Evolutionary conservation across 2,329 filamentous ascomycete species (phyloP).

Genomic region (Sclerotinia nivalis): DNA sequence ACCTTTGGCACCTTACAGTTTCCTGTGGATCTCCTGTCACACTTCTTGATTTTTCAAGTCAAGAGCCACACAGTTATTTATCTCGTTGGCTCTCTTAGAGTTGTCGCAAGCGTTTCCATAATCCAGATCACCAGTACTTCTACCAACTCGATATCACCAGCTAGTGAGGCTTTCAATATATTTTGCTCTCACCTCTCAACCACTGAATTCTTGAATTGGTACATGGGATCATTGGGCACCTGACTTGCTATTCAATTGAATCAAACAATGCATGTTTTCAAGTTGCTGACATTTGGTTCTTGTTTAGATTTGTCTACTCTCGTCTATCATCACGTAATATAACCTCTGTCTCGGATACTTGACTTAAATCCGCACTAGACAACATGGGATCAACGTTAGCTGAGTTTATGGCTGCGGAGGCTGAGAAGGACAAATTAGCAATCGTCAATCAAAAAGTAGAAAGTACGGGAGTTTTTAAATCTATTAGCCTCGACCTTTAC

Average conservation of each 20-base stretch:
- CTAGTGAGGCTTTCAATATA: background rate
- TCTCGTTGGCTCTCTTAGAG: background rate
- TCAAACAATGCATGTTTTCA: background rate
- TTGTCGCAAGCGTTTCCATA: background rate
- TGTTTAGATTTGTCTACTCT: background rate
- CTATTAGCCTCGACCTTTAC: background rate
- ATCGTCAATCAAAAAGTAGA: slow-evolving; percentile 20
- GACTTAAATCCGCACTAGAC: background rate
- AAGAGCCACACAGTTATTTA: too few relatives aligned
- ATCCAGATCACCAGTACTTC: background rate
- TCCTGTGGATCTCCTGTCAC: background rate
- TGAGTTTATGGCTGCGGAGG: slow-evolving; percentile 23
- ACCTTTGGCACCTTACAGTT: background rate
- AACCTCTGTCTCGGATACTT: background rate
- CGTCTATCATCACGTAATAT: background rate
- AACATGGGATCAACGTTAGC: slow-evolving; percentile 8
- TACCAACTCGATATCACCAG: background rate
- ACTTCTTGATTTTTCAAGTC: background rate
- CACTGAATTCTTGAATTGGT: background rate
- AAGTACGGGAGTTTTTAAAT: slow-evolving; percentile 13
- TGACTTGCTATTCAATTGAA: background rate
- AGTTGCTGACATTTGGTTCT: background rate
- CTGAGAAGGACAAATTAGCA: slow-evolving; percentile 12
- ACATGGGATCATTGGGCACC: background rate
- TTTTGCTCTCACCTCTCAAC: background rate